phyloP scores from a whole-genome alignment of 805 yeast genomes.

The Kazachstania martiniae region DNA sequence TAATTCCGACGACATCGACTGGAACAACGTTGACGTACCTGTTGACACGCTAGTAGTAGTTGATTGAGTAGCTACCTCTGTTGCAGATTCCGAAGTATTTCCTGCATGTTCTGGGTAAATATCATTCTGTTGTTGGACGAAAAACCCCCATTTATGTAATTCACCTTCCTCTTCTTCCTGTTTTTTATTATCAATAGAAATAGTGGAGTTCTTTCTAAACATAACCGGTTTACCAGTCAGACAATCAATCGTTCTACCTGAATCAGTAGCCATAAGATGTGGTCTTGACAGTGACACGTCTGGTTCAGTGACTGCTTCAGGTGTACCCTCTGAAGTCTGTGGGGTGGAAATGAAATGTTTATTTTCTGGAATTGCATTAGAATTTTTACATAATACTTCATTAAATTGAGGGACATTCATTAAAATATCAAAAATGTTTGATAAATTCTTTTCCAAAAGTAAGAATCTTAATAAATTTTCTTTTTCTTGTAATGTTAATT shows the following conservation, averaged over 20 bases:
- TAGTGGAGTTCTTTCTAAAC: slow-evolving; percentile 52
- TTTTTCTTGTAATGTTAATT: slow-evolving; percentile 55
- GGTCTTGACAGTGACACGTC: slow-evolving; percentile 30
- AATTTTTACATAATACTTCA: slow-evolving; percentile 5
- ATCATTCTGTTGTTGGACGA: slow-evolving; percentile 54
- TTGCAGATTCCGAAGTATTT: slow-evolving; percentile 1
- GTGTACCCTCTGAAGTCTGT: not conserved
- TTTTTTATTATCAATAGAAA: slow-evolving; percentile 50
- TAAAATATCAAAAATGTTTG: slow-evolving; percentile 36
- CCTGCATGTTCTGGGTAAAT: slow-evolving; percentile 29
- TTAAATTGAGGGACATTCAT: slow-evolving; percentile 17
- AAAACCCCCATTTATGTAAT: slow-evolving; percentile 75
- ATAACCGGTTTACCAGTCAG: slow-evolving; percentile 64
- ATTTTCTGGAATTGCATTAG: slow-evolving; percentile 1
- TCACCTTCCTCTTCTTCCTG: slow-evolving; percentile 91
- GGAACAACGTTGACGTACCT: not conserved
- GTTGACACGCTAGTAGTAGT: not conserved
- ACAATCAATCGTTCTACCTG: slow-evolving; percentile 50
- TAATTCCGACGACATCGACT: not conserved
- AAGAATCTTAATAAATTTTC: slow-evolving; percentile 61
- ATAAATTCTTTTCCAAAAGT: slow-evolving; percentile 58
- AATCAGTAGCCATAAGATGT: slow-evolving; percentile 63
- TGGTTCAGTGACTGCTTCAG: not conserved
- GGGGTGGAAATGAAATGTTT: slow-evolving; percentile 6
- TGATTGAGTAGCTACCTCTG: not conserved